Evolutionary conservation across 441 rosid genomes (phyloP), one percentile per base, ranked within the genome.

Genomic region (Gossypium lobatum): DNA sequence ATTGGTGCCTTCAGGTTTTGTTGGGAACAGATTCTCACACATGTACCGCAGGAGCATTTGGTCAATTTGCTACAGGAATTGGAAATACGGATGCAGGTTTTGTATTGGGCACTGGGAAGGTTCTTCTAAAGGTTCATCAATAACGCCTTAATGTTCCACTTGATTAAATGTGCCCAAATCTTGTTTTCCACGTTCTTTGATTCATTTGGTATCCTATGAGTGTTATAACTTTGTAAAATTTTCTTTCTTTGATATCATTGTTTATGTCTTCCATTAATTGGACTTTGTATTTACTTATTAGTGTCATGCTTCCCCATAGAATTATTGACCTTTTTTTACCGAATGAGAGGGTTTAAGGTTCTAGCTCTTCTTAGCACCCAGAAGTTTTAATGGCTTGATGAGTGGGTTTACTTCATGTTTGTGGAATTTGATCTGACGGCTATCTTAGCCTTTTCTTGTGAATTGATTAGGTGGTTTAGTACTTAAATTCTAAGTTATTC

Each of bases 41-140:
- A 6, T 95, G 99, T 78, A 95, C 99, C 52, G 96, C 97, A 60
- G 99, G 96, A 79, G 98, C 99, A 64, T 95, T 95, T 78, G 99
- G 98, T 55, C 96, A 91, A 77, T 95, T 95, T 86, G 99, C 99
- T 42, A 90, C 98, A 62, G 99, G 99, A 76, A 91, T 95, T 82
- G 98, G 99, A 77, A 95, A 89, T 85, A 95, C 98, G 11, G 99
- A 95, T 83, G 99, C 98, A 16, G 98, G 99, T 26, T 95, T 95
- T 82, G 91, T 90, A 50, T 78, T 93, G 71, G 99, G 99, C 66
- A 74, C 99, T 34, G 98, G 99, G 78, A 93, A 91, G 84, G 79
- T 89, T 79, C 83, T 95, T 80, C 96, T 95, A 70, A 93, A 95
- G 98, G 99, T 93, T 80, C 76, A 80, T 71, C 25, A 34, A 23